These are phyloP conservation scores for Serendipita indica DNA, from an alignment of 768 basidiomycete genomes.

Conservation along the genomic window DNA sequence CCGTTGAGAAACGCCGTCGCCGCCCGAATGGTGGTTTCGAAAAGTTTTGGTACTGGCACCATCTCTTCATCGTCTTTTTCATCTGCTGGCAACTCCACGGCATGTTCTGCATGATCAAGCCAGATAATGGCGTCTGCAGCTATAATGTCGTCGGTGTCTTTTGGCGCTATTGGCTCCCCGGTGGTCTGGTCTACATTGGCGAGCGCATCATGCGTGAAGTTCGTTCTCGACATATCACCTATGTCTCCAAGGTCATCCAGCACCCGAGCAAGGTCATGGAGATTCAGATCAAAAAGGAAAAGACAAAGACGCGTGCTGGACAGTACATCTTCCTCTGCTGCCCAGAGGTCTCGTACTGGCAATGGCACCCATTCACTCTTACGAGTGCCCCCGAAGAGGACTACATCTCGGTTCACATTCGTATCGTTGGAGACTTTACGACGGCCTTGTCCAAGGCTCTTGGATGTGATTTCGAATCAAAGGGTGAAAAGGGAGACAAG, in stretches of 20 bases:
- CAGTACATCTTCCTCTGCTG: slow-evolving; percentile 89
- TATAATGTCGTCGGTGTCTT: slow-evolving; percentile 80
- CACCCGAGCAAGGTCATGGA: slow-evolving; percentile 92
- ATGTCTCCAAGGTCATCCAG: slow-evolving; percentile 86
- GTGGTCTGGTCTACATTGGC: slow-evolving; percentile 68
- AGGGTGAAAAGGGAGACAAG: slow-evolving; percentile 29
- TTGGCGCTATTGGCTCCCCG: slow-evolving; percentile 90
- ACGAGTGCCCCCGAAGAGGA: slow-evolving; percentile 93
- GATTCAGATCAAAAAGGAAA: slow-evolving; percentile 95
- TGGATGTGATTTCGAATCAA: slow-evolving; percentile 64
- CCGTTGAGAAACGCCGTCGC: slow-evolving; percentile 63
- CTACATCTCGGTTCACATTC: slow-evolving; percentile 87
- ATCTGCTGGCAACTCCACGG: slow-evolving; percentile 89
- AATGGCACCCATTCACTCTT: slow-evolving; percentile 95
- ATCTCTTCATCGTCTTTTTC: slow-evolving; percentile 88
- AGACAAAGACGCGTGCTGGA: slow-evolving; percentile 64
- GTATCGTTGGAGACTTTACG: slow-evolving; percentile 86
- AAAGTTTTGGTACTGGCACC: slow-evolving; percentile 77
- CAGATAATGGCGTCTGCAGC: slow-evolving; percentile 81
- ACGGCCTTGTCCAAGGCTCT: slow-evolving; percentile 62
- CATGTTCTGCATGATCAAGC: slow-evolving; percentile 94
- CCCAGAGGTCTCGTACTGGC: slow-evolving; percentile 86
- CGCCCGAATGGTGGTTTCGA: slow-evolving; percentile 49
- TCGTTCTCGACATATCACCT: slow-evolving; percentile 79
- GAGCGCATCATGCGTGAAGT: slow-evolving; percentile 90